Evolutionary conservation across 345 rosid genomes (phyloP).

Genomic region (Brassica nigra): DNA sequence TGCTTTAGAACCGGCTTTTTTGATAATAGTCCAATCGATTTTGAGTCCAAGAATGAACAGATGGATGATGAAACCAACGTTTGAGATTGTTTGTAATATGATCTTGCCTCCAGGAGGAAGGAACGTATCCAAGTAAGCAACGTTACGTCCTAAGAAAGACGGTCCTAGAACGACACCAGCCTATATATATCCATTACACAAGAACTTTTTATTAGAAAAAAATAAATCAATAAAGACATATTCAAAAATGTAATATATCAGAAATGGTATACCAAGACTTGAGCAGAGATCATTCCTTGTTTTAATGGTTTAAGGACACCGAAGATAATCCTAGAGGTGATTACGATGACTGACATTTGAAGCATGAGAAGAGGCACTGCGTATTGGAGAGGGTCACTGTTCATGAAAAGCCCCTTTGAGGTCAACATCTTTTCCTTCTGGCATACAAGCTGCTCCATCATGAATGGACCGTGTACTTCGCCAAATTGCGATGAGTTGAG

Average conservation of each 20-base stretch:
- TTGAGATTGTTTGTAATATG: conserved; percentile 38
- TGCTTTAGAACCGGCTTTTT: conserved; percentile 30
- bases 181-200: conserved; percentile 18
- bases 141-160: conserved; percentile 36
- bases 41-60: conserved; percentile 39
- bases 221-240: neutral
- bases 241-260: neutral
- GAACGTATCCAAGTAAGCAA: conserved; percentile 1
- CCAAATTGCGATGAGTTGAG: conserved; percentile 22
- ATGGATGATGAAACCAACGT: conserved; percentile 39
- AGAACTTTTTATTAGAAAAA: neutral
- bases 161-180: conserved; percentile 42
- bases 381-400: conserved; percentile 36
- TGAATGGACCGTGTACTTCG: conserved; percentile 32
- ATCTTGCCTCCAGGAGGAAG: conserved; percentile 36
- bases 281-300: conserved; percentile 45
- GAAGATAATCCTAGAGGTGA: conserved; percentile 36
- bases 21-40: conserved; percentile 36
- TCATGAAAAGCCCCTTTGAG: conserved; percentile 37
- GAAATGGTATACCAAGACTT: conserved; percentile 38
- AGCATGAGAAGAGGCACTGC: conserved; percentile 29
- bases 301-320: conserved; percentile 31
- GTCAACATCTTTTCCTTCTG: conserved; percentile 14
- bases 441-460: conserved; percentile 37
- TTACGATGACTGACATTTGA: conserved; percentile 36